Conservation (phyloP, 108 stramenopile species). For the Nannochloropsis oceanica region DNA sequence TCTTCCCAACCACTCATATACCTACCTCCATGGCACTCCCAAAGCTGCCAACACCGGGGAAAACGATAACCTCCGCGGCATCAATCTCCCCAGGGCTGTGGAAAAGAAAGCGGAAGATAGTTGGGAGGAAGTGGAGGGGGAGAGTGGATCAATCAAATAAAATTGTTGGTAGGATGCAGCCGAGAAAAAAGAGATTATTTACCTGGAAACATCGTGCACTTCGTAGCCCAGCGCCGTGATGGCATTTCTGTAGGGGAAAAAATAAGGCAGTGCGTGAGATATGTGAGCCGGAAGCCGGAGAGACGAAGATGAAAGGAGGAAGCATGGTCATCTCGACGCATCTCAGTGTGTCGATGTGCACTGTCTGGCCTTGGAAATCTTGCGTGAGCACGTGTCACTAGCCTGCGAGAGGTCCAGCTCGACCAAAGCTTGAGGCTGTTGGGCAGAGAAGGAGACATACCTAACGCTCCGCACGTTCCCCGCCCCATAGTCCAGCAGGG, state of each 20-base stretch:
- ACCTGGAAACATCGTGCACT: neutral
- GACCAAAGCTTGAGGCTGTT: neutral
- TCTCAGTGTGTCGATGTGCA: neutral
- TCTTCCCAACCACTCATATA: neutral
- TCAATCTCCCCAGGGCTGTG: conserved; percentile 56
- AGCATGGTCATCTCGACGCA: no score
- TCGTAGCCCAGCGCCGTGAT: conserved; percentile 57
- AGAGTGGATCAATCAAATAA: no score
- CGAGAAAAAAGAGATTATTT: neutral
- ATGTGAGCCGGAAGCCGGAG: no score
- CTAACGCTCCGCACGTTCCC: conserved; percentile 67
- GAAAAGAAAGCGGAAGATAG: neutral
- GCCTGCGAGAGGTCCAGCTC: neutral
- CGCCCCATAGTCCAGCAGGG: conserved; percentile 90
- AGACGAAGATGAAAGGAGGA: no score
- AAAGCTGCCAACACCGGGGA: conserved; percentile 56
- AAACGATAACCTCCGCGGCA: conserved; percentile 68
- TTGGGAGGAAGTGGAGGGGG: no score
- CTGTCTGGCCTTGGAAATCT: neutral
- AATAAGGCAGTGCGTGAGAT: neutral
- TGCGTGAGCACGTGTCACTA: no score
- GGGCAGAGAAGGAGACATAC: neutral
- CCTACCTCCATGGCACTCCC: conserved; percentile 24
- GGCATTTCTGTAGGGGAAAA: conserved; percentile 49
- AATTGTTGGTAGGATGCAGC: no score